phyloP scores from a whole-genome alignment of 192 early-diverging fungal species.

The Backusella tuberculispora region DNA sequence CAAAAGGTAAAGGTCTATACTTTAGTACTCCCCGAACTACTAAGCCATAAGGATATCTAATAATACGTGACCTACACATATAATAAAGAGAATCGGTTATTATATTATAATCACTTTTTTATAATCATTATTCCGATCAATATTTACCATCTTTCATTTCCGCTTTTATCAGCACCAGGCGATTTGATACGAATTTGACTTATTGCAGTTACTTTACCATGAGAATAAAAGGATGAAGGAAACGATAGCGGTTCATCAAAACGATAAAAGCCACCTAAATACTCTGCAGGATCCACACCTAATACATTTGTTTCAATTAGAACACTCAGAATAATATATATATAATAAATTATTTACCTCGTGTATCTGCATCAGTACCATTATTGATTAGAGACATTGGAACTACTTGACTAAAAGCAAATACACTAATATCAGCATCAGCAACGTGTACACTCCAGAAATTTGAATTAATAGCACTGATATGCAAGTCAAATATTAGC shows the following conservation, averaged over 20 bases:
- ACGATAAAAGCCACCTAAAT: constrained; percentile 34
- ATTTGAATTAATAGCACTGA: constrained; percentile 59
- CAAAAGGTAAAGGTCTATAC: constrained; percentile 35
- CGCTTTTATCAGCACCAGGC: constrained; percentile 43
- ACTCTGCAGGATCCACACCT: constrained; percentile 42
- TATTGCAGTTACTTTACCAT: constrained; percentile 16
- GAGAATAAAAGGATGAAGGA: constrained; percentile 29
- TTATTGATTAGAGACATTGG: neutral
- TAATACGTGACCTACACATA: constrained; percentile 38
- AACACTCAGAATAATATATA: neutral
- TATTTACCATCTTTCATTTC: constrained; percentile 45
- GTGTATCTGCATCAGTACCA: neutral
- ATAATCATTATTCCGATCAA: neutral
- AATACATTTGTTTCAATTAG: neutral
- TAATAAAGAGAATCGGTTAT: neutral
- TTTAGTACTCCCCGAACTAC: constrained; percentile 37
- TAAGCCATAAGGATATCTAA: constrained; percentile 41
- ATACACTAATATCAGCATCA: constrained; percentile 62
- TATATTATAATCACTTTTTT: neutral
- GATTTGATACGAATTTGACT: constrained; percentile 44
- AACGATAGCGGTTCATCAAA: constrained; percentile 43
- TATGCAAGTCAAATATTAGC: constrained; percentile 65
- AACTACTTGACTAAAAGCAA: constrained; percentile 55
- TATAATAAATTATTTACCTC: neutral
- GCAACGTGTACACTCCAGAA: constrained; percentile 60